phyloP scores from a whole-genome alignment of 176 grass and related monocot species.

The Microstegium vimineum region DNA sequence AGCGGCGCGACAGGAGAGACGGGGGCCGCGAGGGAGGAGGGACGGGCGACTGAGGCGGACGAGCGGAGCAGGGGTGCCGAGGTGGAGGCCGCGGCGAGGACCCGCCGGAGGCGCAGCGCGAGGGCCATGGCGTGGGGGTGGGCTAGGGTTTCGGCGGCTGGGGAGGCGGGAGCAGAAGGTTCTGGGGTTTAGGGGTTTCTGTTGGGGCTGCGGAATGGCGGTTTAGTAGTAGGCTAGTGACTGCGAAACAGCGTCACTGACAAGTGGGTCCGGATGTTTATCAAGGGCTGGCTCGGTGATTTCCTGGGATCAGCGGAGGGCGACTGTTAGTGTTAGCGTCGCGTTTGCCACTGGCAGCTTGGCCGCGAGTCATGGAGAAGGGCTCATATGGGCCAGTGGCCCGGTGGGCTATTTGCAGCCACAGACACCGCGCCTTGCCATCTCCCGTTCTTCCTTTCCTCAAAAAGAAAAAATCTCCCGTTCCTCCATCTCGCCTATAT shows the following conservation, averaged over 20 bases:
- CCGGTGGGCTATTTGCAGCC: too few relatives aligned
- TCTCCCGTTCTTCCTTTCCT: too few relatives aligned
- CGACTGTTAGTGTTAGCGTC: too few relatives aligned
- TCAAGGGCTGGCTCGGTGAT: too few relatives aligned
- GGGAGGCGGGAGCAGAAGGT: not conserved
- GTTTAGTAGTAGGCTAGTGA: slow-evolving; percentile 7
- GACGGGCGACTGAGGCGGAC: not conserved
- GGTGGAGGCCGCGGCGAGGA: slow-evolving; percentile 46
- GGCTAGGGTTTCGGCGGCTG: slow-evolving; percentile 31
- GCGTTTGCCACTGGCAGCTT: too few relatives aligned
- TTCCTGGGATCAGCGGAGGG: too few relatives aligned
- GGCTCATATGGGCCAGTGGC: too few relatives aligned
- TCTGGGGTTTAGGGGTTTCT: slow-evolving; percentile 23
- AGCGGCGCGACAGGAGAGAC: not conserved
- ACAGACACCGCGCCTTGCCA: too few relatives aligned
- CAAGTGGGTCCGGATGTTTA: not conserved
- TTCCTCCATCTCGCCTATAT: too few relatives aligned
- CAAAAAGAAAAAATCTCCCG: too few relatives aligned
- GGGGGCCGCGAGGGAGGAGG: not conserved
- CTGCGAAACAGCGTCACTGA: not conserved
- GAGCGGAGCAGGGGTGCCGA: slow-evolving; percentile 36
- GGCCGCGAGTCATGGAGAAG: too few relatives aligned
- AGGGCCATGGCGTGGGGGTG: slow-evolving; percentile 45
- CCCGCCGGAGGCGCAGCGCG: slow-evolving; percentile 64
- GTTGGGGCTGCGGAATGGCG: too few relatives aligned